Conservation (phyloP, 495 filamentous ascomycete genomes). For the Hypoxylon intermedium region DNA sequence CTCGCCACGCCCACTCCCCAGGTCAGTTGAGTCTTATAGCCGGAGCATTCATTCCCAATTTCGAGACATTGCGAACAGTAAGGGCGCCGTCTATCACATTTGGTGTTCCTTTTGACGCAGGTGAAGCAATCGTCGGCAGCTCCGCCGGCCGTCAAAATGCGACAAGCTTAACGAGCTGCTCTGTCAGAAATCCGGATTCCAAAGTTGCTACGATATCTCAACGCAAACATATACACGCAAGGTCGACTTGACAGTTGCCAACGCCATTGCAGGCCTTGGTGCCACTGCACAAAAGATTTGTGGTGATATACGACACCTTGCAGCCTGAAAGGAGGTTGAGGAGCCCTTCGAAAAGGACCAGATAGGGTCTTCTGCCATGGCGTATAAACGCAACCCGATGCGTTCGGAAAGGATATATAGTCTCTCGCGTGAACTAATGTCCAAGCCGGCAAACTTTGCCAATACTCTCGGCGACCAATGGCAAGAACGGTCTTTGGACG, state of each 20-base stretch:
- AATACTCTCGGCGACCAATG: conserved; percentile 86
- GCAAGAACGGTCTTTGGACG: conserved; percentile 70
- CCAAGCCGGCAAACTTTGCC: conserved; percentile 69
- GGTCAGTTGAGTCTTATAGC: conserved; percentile 96
- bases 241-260: conserved; percentile 80
- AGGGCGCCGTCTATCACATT: conserved; percentile 90
- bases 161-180: conserved; percentile 79
- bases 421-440: conserved; percentile 73
- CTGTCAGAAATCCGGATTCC: conserved; percentile 85
- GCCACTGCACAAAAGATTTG: conserved; percentile 60
- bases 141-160: conserved; percentile 76
- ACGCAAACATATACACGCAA: conserved; percentile 68
- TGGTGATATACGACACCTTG: conserved; percentile 80
- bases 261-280: conserved; percentile 71
- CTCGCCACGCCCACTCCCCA: conserved; percentile 98
- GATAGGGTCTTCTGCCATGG: conserved; percentile 68
- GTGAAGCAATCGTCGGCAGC: conserved; percentile 95
- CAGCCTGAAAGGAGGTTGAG: conserved; percentile 72
- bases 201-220: conserved; percentile 62
- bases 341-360: conserved; percentile 89
- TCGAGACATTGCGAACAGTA: conserved; percentile 97
- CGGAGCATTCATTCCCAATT: conserved; percentile 88
- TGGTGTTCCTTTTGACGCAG: conserved; percentile 79
- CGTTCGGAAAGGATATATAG: conserved; percentile 83
- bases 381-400: conserved; percentile 92